These are phyloP conservation scores for Hanseniaspora hatyaiensis DNA, from an alignment of 805 yeast species.

Conservation along the genomic window DNA sequence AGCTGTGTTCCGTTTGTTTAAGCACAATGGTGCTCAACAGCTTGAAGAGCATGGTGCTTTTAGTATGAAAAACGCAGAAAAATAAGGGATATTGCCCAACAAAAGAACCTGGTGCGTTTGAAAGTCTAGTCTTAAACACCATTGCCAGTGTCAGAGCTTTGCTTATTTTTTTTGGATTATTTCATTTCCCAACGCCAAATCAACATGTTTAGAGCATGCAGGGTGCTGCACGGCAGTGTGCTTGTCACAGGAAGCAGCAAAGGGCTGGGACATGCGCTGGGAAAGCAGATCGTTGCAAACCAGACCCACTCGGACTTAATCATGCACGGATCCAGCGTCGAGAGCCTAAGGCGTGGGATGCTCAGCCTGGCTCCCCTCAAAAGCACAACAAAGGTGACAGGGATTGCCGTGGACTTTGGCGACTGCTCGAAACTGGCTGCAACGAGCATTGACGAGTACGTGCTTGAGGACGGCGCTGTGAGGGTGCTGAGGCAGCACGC, in stretches of 20 bases:
- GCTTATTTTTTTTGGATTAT: background rate
- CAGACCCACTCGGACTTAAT: background rate
- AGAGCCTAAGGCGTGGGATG: background rate
- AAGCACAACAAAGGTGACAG: background rate
- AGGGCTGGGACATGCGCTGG: conserved; percentile 34
- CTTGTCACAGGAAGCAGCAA: conserved; percentile 36
- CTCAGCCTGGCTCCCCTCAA: background rate
- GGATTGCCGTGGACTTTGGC: conserved; percentile 2
- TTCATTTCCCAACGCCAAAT: background rate
- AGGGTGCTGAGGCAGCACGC: background rate
- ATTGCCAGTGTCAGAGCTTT: too few relatives aligned
- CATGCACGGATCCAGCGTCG: conserved; percentile 7
- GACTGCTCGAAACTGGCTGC: too few relatives aligned
- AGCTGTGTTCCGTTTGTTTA: too few relatives aligned
- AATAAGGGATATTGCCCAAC: too few relatives aligned
- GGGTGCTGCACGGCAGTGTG: conserved; percentile 9
- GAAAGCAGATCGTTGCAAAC: conserved; percentile 17
- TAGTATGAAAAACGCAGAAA: too few relatives aligned
- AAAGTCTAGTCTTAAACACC: too few relatives aligned
- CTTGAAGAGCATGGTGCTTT: too few relatives aligned
- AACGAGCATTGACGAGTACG: background rate
- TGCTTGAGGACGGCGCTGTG: background rate
- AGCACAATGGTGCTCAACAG: too few relatives aligned
- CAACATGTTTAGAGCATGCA: background rate
- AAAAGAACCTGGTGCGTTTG: background rate